Base-by-base conservation (phyloP, 139 green algal genomes). In the Klebsormidium nitens region DNA sequence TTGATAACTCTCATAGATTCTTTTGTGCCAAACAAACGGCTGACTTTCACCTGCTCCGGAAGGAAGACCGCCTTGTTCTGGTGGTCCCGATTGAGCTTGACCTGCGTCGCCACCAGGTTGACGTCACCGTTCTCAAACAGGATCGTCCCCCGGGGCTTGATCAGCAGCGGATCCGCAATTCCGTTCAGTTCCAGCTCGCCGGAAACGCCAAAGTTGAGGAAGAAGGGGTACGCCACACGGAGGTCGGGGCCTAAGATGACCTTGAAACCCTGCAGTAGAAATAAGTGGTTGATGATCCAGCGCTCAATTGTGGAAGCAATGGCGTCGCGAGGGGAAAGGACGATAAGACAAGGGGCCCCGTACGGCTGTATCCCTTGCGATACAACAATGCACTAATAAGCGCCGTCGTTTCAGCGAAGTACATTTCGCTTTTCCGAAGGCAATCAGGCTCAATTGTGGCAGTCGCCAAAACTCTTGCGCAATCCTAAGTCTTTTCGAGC, bases 91-190 rank as follows among this genome's bases (percentile, higher is more conserved):
- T 95, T 86, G 58, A 97, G 69, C 5, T 61, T 36, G 34, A 77
- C 29, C 84, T 95, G 90, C 5, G 92, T 95, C 3, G 92, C 92
- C 66, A 97, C 83, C 42, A 97, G 77, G 80, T 97, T 97, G 61
- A 97, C 83, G 29, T 93, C 86, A 34, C 90, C 91, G 59, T 76
- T 78, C 42, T 93, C 86, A 26, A 96, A 87, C 0, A 40, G 36
- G 34, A 96, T 58, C 0, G 44, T 62, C 35, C 91, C 91, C 2
- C 36, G 58, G 6, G 81, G 81, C 0, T 59, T 52, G 6, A 89
- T 63, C 11, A 38, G 42, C 8, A 63, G 47, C 0, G 90, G 85
- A 57, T 89, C 76, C 0, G 84, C 84, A 0, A 80, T 77, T 35
- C 91, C 89, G 37, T 75, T 83, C 34, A 94, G 48, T 29, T 81